phyloP scores from a whole-genome alignment of 495 filamentous ascomycete species.

The Lasiosphaeriaceae sp. region DNA sequence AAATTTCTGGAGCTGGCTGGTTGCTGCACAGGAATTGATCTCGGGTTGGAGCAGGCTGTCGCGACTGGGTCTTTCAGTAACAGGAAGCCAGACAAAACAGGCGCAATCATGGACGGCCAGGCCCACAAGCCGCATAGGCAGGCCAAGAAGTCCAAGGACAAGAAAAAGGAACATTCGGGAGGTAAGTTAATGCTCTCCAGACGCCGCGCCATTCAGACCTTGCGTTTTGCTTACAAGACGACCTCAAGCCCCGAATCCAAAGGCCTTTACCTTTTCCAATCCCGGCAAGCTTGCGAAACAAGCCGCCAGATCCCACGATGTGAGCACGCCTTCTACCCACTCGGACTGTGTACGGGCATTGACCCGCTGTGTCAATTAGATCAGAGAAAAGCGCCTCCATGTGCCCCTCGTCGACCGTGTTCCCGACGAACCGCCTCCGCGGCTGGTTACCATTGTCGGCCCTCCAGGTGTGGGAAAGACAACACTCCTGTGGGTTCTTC shows the following conservation, averaged over 20 bases:
- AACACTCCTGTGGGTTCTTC: slow-evolving; percentile 46
- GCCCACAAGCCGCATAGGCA: slow-evolving; percentile 80
- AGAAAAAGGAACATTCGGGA: slow-evolving; percentile 63
- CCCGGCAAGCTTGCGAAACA: slow-evolving; percentile 80
- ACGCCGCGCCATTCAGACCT: neutral
- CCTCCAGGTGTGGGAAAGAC: slow-evolving; percentile 75
- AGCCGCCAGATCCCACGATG: slow-evolving; percentile 88
- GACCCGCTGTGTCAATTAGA: slow-evolving; percentile 39
- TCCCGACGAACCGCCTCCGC: slow-evolving; percentile 91
- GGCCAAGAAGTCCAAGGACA: slow-evolving; percentile 83
- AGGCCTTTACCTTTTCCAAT: slow-evolving; percentile 83
- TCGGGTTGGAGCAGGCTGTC: slow-evolving; percentile 7
- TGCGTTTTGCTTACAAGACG: slow-evolving; percentile 7
- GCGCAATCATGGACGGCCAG: slow-evolving; percentile 69
- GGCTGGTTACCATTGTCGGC: slow-evolving; percentile 88
- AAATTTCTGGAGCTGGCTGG: slow-evolving; percentile 29
- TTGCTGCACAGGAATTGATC: slow-evolving; percentile 1
- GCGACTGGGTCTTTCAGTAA: slow-evolving; percentile 8
- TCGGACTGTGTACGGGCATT: neutral
- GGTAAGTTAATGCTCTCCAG: slow-evolving; percentile 20
- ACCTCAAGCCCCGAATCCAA: slow-evolving; percentile 69
- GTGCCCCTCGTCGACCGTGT: slow-evolving; percentile 92
- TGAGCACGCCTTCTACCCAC: slow-evolving; percentile 35
- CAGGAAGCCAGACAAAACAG: slow-evolving; percentile 1
- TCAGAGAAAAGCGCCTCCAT: slow-evolving; percentile 93